A percentile compares a stretch with the other conserved stretches of the same genome.
These are phyloP conservation scores for Pseudogymnoascus sp. DNA, from an alignment of 2,329 filamentous ascomycete species.

Conservation along the genomic window DNA sequence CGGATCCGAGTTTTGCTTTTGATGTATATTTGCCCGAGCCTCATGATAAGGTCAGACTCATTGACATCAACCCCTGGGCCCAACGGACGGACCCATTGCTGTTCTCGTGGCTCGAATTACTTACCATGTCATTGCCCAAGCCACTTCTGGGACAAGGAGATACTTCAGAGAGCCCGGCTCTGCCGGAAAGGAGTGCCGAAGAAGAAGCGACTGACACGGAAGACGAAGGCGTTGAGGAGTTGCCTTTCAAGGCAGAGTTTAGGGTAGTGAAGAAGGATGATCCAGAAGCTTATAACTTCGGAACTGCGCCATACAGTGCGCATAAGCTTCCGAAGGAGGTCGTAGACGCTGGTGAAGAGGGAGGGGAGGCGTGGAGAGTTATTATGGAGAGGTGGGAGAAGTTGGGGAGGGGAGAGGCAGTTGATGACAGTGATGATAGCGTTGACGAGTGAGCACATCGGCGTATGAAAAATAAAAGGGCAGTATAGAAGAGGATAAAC, in stretches of 20 bases:
- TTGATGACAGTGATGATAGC: slow-evolving; percentile 31
- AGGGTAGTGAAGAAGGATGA: slow-evolving; percentile 78
- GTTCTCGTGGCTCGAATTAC: slow-evolving; percentile 83
- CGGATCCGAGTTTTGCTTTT: slow-evolving; percentile 78
- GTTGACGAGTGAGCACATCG: background rate
- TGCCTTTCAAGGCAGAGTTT: slow-evolving; percentile 65
- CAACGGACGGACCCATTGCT: slow-evolving; percentile 79
- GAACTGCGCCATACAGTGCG: slow-evolving; percentile 81
- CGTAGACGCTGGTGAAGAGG: slow-evolving; percentile 62
- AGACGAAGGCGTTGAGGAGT: slow-evolving; percentile 47
- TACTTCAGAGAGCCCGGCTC: slow-evolving; percentile 26
- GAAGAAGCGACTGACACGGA: slow-evolving; percentile 34
- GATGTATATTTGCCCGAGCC: slow-evolving; percentile 84
- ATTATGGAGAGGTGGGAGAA: slow-evolving; percentile 72
- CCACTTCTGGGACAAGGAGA: slow-evolving; percentile 48
- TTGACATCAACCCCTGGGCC: slow-evolving; percentile 96
- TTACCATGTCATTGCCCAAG: slow-evolving; percentile 60
- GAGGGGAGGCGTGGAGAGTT: slow-evolving; percentile 72
- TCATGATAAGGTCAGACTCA: slow-evolving; percentile 56
- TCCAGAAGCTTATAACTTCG: slow-evolving; percentile 81
- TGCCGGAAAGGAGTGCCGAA: slow-evolving; percentile 33
- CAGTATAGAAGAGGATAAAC: background rate
- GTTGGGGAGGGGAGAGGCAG: slow-evolving; percentile 38
- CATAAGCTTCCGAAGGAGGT: slow-evolving; percentile 94
- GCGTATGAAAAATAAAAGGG: background rate